phyloP scores from a whole-genome alignment of 1,284 basidiomycete species.

The Naganishia albida region DNA sequence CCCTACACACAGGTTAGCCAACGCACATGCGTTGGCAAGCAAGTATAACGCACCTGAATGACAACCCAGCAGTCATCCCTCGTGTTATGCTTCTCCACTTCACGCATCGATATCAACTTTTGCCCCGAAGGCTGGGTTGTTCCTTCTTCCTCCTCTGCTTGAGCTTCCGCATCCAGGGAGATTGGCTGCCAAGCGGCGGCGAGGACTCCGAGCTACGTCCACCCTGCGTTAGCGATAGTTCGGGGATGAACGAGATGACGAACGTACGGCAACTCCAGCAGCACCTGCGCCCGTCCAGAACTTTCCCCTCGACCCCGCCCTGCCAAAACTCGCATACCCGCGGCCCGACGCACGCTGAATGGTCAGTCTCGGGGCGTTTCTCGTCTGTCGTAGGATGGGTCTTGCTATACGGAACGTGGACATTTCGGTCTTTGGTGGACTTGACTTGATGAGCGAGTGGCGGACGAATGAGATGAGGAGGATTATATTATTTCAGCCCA shows the following conservation, averaged over 20 bases:
- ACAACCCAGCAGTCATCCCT: conserved; percentile 54
- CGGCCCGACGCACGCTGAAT: neutral
- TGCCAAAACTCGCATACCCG: neutral
- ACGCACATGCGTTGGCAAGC: conserved; percentile 35
- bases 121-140: conserved; percentile 45
- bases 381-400: neutral
- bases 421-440: neutral
- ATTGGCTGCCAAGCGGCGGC: conserved; percentile 6
- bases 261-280: neutral
- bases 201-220: neutral
- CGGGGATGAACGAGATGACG: neutral
- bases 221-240: neutral
- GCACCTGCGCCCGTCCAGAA: neutral
- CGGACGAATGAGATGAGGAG: no score
- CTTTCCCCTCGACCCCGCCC: neutral
- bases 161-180: conserved; percentile 17
- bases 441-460: no score
- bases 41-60: conserved; percentile 47
- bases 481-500: no score
- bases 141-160: conserved; percentile 23
- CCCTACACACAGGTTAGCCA: conserved; percentile 35
- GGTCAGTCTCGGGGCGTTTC: neutral
- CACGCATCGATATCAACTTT: conserved; percentile 55
- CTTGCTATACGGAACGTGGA: neutral
- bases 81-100: conserved; percentile 61